Percentiles rank a stretch among this genome's conserved stretches.
Evolutionary conservation across 2,329 filamentous ascomycete genomes (phyloP).

Genomic region (Arthroderma uncinatum): DNA sequence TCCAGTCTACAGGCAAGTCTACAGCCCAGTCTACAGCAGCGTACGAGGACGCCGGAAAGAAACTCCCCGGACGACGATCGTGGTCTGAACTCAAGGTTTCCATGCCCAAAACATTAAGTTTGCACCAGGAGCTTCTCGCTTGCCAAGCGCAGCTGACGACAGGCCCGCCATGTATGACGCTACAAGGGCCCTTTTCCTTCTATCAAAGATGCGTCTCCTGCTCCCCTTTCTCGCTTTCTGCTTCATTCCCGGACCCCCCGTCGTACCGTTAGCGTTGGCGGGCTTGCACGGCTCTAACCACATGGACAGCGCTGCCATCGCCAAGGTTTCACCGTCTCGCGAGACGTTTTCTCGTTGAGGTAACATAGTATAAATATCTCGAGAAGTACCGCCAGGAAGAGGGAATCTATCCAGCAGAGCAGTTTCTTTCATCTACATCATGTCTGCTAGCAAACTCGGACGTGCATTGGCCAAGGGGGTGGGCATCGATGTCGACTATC

Average conservation of each 20-base stretch:
- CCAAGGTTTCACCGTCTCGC: not conserved
- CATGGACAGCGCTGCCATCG: not conserved
- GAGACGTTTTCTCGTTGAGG: too few species aligned
- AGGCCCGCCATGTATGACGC: conserved; percentile 5
- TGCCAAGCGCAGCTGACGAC: conserved; percentile 5
- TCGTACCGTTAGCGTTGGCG: not conserved
- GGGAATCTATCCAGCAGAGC: not conserved
- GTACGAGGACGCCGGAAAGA: not conserved
- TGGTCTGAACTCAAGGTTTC: conserved; percentile 4
- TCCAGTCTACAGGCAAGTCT: too few species aligned
- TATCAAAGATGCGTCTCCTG: not conserved
- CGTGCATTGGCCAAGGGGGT: conserved; percentile 7
- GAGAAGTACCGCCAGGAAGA: not conserved
- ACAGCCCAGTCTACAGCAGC: too few species aligned
- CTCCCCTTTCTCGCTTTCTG: not conserved
- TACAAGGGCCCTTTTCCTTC: not conserved
- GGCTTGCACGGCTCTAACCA: not conserved
- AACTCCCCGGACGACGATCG: not conserved
- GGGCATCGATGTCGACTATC: conserved; percentile 13
- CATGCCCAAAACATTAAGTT: not conserved
- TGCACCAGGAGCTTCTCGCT: not conserved
- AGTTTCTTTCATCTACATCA: not conserved
- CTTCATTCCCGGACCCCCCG: not conserved
- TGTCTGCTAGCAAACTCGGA: conserved; percentile 10
- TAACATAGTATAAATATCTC: conserved; percentile 7